Evolutionary conservation across 2,329 filamentous ascomycete species (phyloP), one percentile per base, ranked within the genome.

Genomic region (Chrysosporium keratinophilum): DNA sequence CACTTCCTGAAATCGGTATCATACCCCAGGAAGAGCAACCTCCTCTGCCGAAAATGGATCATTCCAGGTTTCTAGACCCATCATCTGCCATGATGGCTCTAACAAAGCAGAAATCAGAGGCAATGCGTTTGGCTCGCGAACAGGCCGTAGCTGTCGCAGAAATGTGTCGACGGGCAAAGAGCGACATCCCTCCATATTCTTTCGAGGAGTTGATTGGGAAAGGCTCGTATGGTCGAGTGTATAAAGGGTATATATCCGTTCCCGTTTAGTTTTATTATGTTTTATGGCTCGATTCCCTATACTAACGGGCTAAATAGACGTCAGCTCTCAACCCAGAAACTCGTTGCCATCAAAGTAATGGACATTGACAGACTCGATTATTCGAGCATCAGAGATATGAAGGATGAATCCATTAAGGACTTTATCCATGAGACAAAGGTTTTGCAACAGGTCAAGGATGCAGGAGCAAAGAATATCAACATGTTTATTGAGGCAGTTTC

Each of bases 371-470:
- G 72, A 1, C 59, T 73, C 31, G 74, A 77, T 58, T 76, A 76
- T 60, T 70, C 71, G 52, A 68, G 71, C 5, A 59, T 71, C 42
- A 67, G 72, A n/a, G 73, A 74, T 54, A 67, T 69, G 44, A 71
- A 68, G 56, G 74, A 75, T 60, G 72, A 75, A 56, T 75, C 73
- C 3, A 74, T 77, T 52, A 72, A 75, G 54, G 74, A 76, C 58
- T 81, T 82, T 50, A 75, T 80, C 53, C 79, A 80, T 57, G 81
- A 84, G 63, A 82, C 81, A 42, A 78, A 75, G 46, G 79, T 82
- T 19, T 73, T 84, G 61, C 77, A 79, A 59, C 78, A 82, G 61
- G 74, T 83, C 9, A 78, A 80, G 62, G 80, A 83, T 59, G 77
- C 78, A 55, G 78, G 76, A 39, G 81, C 80, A 1, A 76, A 77